phyloP scores from a whole-genome alignment of 495 filamentous ascomycete genomes.

The Recurvomyces mirabilis region DNA sequence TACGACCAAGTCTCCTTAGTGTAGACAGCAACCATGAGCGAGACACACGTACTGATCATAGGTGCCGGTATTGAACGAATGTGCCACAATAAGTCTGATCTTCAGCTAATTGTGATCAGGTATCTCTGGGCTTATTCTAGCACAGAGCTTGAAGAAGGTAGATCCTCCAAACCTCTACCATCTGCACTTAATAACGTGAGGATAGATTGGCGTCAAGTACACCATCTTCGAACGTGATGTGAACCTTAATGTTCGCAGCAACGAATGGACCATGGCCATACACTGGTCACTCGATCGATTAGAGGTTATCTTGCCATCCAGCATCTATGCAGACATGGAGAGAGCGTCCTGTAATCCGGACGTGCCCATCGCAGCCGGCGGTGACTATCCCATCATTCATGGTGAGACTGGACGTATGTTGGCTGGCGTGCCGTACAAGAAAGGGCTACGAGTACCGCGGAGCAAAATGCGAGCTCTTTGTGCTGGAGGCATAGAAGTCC shows the following conservation, averaged over 20 bases:
- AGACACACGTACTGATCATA: slow-evolving; percentile 12
- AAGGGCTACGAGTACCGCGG: slow-evolving; percentile 6
- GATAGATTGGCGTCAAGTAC: slow-evolving; percentile 4
- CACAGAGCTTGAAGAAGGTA: background rate
- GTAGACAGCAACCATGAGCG: too few species aligned
- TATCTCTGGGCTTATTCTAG: background rate
- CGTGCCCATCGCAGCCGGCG: background rate
- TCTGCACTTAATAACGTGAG: too few species aligned
- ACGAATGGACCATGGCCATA: slow-evolving; percentile 13
- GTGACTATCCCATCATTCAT: slow-evolving; percentile 4
- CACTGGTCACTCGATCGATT: slow-evolving; percentile 14
- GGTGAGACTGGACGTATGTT: slow-evolving; percentile 7
- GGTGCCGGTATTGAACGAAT: slow-evolving; percentile 9
- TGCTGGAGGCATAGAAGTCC: slow-evolving; percentile 4
- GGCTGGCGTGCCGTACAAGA: slow-evolving; percentile 4
- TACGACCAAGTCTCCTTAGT: too few species aligned
- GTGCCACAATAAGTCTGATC: too few species aligned
- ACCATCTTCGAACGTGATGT: slow-evolving; percentile 7
- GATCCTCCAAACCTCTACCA: too few species aligned
- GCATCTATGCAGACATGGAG: slow-evolving; percentile 5
- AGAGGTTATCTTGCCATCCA: slow-evolving; percentile 3
- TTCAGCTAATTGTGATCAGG: background rate
- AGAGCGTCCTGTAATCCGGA: slow-evolving; percentile 6
- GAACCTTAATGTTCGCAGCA: slow-evolving; percentile 2
- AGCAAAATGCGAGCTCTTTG: slow-evolving; percentile 6